These are phyloP conservation scores for Phoma sp. DNA, from an alignment of 2,329 filamentous ascomycete genomes.

Conservation along the genomic window DNA sequence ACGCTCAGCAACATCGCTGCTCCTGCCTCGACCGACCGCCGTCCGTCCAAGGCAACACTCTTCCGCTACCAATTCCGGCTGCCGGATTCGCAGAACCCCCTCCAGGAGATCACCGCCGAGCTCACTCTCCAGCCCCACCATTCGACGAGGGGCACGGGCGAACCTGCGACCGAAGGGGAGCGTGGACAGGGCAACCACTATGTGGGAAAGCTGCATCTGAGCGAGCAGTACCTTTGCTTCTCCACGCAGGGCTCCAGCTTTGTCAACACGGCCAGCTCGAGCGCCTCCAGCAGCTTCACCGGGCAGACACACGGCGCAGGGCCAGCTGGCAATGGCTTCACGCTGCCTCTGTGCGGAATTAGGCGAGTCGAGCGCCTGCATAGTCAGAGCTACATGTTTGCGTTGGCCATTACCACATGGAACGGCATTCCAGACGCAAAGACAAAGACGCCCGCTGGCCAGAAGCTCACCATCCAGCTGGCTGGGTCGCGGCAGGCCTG, in stretches of 20 bases:
- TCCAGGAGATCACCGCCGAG: conserved; percentile 97
- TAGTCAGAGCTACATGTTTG: conserved; percentile 90
- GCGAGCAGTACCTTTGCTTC: conserved; percentile 95
- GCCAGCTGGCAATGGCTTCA: conserved; percentile 94
- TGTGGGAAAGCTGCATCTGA: conserved; percentile 89
- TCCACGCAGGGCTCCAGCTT: conserved; percentile 93
- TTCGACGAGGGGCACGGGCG: conserved; percentile 54
- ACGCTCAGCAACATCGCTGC: conserved; percentile 72
- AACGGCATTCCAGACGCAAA: conserved; percentile 66
- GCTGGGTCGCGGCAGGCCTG: conserved; percentile 87
- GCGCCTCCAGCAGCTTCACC: conserved; percentile 82
- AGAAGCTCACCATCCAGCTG: conserved; percentile 90
- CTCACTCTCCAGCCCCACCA: conserved; percentile 80
- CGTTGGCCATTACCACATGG: conserved; percentile 94
- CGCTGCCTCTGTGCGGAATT: conserved; percentile 89
- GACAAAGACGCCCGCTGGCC: conserved; percentile 63
- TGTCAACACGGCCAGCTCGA: conserved; percentile 77
- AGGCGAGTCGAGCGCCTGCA: conserved; percentile 90
- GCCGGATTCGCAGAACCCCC: conserved; percentile 86
- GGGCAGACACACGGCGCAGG: conserved; percentile 93
- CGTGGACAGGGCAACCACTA: conserved; percentile 78
- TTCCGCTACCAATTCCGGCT: conserved; percentile 98
- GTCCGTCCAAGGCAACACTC: conserved; percentile 88
- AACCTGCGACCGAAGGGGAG: conserved; percentile 53
- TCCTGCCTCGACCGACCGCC: conserved; percentile 72